phyloP scores from a whole-genome alignment of 176 grass and related monocot genomes.

The Olyra latifolia region DNA sequence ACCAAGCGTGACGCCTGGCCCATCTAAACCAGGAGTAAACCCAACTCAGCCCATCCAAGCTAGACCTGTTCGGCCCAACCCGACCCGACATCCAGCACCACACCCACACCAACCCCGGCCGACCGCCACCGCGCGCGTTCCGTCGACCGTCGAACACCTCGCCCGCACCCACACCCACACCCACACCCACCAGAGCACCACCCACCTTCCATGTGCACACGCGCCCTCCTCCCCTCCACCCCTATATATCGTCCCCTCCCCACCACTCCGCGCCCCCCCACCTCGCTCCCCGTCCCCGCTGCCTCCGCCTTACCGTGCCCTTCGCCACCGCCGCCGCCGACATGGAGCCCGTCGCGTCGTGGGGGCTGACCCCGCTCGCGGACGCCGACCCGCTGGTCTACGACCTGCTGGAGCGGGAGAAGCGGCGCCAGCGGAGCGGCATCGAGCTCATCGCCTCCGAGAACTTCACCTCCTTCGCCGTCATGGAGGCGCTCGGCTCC shows the following conservation, averaged over 20 bases:
- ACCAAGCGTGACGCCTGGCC: no score
- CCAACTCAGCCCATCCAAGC: not conserved
- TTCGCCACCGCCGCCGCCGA: not conserved
- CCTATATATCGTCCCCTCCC: constrained; percentile 39
- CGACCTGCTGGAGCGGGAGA: constrained; percentile 94
- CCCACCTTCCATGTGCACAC: constrained; percentile 17
- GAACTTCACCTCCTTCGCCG: constrained; percentile 98
- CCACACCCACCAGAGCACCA: constrained; percentile 9
- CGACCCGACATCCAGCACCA: not conserved
- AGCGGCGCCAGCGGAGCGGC: constrained; percentile 82
- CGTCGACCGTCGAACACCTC: constrained; percentile 25
- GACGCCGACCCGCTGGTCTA: constrained; percentile 56
- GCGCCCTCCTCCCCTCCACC: constrained; percentile 22
- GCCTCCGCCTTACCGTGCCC: not conserved
- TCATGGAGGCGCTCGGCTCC: constrained; percentile 93
- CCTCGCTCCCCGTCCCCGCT: not conserved
- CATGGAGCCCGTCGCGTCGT: constrained; percentile 74
- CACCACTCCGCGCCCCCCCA: not conserved
- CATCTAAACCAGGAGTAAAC: not conserved
- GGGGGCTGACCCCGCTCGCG: constrained; percentile 68
- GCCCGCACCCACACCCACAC: constrained; percentile 7
- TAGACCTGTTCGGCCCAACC: no score
- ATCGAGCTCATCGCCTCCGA: constrained; percentile 99
- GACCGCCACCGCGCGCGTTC: not conserved
- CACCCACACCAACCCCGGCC: not conserved